Evolutionary conservation across 495 filamentous ascomycete genomes (phyloP), one percentile per base, ranked within the genome.

Genomic region (Penicillium macrosclerotiorum): DNA sequence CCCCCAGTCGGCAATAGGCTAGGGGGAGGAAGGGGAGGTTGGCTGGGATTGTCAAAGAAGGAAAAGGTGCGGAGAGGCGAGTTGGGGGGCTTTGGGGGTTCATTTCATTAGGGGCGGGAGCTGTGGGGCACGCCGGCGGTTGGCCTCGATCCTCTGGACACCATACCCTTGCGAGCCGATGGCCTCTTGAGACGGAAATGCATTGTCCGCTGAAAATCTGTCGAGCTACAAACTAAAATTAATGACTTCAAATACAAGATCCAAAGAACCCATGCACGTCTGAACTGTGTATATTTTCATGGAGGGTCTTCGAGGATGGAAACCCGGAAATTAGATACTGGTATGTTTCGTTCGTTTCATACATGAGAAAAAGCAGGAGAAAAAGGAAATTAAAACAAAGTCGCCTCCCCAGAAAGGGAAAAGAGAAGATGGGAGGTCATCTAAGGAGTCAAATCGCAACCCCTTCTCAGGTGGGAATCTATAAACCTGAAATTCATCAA

Each of bases 101-200:
- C n/a, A 29, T 36, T 34, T 32, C 25, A 42, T 46, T 32, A 54
- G 47, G 47, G 45, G 50, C 29, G n/a, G 8, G 39, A 12, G 8
- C 39, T 53, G 51, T 53, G 51, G 51, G 51, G 51, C 45, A 48
- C 8, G 8, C 14, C 26, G 2, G 25, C 7, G 23, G 17, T 31
- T 47, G 30, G 25, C 17, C 29, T 37, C 30, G 17, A 41, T 20
- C 22, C 30, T 19, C 13, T 29, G 5, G 25, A 29, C 12, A 29
- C 6, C 6, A 29, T 29, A 12, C 25, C 6, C 25, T 29, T 29
- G n/a, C n/a, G n/a, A n/a, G n/a, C n/a, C n/a, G n/a, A n/a, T n/a
- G n/a, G n/a, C n/a, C n/a, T n/a, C n/a, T n/a, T n/a, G n/a, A n/a
- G n/a, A n/a, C n/a, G n/a, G n/a, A n/a, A n/a, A n/a, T n/a, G n/a